Percentiles rank a stretch among this genome's conserved stretches.
Evolutionary conservation across 2,329 filamentous ascomycete genomes (phyloP).

Genomic region (Microsporum ferrugineum): DNA sequence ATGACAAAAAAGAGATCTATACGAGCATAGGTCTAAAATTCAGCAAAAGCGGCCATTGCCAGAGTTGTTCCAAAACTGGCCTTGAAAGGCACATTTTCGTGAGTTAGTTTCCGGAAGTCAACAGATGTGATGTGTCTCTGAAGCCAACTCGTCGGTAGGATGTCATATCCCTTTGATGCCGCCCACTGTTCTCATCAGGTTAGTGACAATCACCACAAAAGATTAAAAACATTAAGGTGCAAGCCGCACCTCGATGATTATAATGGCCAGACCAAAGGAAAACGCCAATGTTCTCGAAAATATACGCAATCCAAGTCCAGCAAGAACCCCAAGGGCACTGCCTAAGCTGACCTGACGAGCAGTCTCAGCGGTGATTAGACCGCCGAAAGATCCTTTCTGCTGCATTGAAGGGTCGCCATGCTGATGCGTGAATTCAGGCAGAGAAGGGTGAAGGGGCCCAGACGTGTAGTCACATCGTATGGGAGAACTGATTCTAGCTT

Average conservation of each 20-base stretch:
- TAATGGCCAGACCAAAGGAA: constrained; percentile 33
- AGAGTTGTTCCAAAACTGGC: constrained; percentile 36
- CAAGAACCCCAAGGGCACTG: constrained; percentile 34
- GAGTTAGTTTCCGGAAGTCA: constrained; percentile 29
- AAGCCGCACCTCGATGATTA: constrained; percentile 32
- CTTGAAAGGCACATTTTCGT: constrained; percentile 35
- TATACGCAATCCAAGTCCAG: constrained; percentile 33
- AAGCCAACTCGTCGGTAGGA: constrained; percentile 32
- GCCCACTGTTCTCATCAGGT: constrained; percentile 26
- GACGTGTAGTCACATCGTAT: constrained; percentile 29
- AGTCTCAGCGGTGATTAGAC: constrained; percentile 23
- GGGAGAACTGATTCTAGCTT: constrained; percentile 19
- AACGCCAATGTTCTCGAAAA: constrained; percentile 37
- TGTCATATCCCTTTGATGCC: constrained; percentile 37
- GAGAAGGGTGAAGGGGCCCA: constrained; percentile 5
- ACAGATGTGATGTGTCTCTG: constrained; percentile 33
- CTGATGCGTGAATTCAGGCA: constrained; percentile 2
- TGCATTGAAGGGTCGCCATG: constrained; percentile 10
- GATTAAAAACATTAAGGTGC: neutral
- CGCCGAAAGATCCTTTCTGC: constrained; percentile 14
- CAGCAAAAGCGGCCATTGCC: constrained; percentile 36
- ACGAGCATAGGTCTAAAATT: constrained; percentile 21
- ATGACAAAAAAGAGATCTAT: neutral
- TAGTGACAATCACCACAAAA: neutral
- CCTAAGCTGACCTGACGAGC: constrained; percentile 37